Conservation (phyloP, 73 alveolate genomes). For the Symbiodinium natans region DNA sequence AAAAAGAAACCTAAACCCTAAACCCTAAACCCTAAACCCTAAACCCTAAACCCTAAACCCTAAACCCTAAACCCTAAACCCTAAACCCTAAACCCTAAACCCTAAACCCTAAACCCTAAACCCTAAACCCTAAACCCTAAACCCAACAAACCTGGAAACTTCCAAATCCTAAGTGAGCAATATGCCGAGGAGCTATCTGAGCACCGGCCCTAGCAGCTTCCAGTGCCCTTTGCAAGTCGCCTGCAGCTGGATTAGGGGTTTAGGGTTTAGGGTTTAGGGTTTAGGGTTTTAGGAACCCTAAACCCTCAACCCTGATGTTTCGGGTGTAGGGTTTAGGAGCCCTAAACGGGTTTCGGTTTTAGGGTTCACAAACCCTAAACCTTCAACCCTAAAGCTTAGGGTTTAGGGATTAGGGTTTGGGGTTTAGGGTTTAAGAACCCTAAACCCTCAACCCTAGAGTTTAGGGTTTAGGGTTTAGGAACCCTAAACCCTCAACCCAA, state of each 20-base stretch:
- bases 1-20: too few species aligned
- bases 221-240: neutral
- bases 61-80: neutral
- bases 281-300: neutral
- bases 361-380: too few species aligned
- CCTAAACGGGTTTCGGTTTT: too few species aligned
- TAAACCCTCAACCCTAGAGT: too few species aligned
- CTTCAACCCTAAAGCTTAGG: too few species aligned
- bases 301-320: too few species aligned
- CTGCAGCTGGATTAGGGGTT: neutral
- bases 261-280: neutral
- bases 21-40: neutral
- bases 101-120: neutral
- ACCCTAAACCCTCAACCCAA: too few species aligned
- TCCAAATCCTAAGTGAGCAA: neutral
- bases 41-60: neutral
- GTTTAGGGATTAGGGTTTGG: too few species aligned
- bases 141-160: neutral
- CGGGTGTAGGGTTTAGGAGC: neutral
- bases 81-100: neutral
- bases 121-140: neutral
- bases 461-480: neutral
- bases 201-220: neutral
- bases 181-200: neutral
- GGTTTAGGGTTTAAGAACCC: too few species aligned